Evolutionary conservation across 2,329 filamentous ascomycete genomes (phyloP), one percentile per base, ranked within the genome.

Genomic region (Epichloe uncinata): DNA sequence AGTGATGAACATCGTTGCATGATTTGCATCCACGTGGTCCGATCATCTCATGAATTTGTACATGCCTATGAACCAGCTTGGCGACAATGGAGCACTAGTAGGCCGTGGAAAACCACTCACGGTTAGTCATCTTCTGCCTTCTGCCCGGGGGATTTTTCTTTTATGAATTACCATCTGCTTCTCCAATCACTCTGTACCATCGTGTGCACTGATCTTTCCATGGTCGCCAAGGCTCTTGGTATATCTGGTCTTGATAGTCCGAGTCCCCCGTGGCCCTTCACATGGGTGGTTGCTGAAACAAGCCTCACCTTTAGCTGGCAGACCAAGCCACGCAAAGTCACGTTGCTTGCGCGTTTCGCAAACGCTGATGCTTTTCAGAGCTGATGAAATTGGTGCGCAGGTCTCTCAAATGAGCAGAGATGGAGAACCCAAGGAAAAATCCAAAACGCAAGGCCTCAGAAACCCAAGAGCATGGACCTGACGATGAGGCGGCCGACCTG

Each of bases 361-460:
- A 16, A 30, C 4, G 9, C 18, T 7, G 34, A 16, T 30, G 8
- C 26, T 30, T 30, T 30, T 9, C 26, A 30, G 26, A 7, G 8
- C 11, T 44, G 26, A 18, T 1, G 26, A 13, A 20, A 9, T 44
- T 16, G n/a, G 8, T 18, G n/a, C 12, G 16, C 42, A 34, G 42
- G 30, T 12, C 15, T 34, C 13, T 16, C 46, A n/a, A 38, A 26
- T 26, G 22, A 26, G 35, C 5, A 11, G 12, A 18, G n/a, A 51
- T 51, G 50, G 42, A 51, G 26, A 36, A 12, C 33, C 50, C 56
- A 30, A 59, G 63, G 44, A 65, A 69, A 15, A 70, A 68, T 46
- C 69, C 71, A 1, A 74, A 74, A 56, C 68, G 71, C 44, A 74
- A 69, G 55, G 70, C 68, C 5, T 56, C 57, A 6, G 63, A 66